These are phyloP conservation scores for Ophiocytium majus DNA, from an alignment of 352 stramenopile species.

Conservation along the genomic window DNA sequence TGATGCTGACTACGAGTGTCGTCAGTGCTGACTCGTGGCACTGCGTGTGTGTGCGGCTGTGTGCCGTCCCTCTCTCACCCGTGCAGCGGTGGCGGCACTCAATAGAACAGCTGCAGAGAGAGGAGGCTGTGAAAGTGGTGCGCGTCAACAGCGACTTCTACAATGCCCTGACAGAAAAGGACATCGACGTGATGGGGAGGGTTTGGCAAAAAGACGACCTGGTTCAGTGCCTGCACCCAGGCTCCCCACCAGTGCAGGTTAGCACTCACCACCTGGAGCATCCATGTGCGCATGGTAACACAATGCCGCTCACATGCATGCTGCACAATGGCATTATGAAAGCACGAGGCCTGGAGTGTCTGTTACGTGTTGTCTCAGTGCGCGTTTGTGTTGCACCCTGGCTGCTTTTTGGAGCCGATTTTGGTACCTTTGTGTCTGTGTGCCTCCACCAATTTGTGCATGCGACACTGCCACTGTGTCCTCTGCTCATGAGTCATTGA, in stretches of 20 bases:
- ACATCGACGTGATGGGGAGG: slow-evolving; percentile 1
- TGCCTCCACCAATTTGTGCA: too few species aligned
- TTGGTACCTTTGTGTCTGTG: too few species aligned
- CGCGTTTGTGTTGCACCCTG: too few species aligned
- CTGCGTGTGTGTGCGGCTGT: not conserved
- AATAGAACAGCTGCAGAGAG: not conserved
- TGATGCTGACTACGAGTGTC: not conserved
- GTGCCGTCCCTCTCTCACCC: not conserved
- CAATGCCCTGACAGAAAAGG: not conserved
- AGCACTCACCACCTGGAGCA: too few species aligned
- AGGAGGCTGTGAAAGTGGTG: slow-evolving; percentile 13
- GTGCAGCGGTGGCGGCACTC: not conserved
- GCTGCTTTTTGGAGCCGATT: too few species aligned
- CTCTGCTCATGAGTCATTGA: too few species aligned
- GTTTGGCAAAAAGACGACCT: slow-evolving; percentile 17
- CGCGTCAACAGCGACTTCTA: slow-evolving; percentile 15
- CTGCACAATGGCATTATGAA: too few species aligned
- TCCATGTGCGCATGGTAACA: too few species aligned
- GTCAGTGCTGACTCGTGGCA: not conserved
- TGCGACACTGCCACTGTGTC: too few species aligned
- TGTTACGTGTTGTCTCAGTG: too few species aligned
- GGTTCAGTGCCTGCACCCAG: slow-evolving; percentile 16
- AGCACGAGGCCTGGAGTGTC: too few species aligned
- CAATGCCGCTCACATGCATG: too few species aligned
- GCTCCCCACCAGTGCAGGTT: not conserved